Conservation (phyloP, 352 stramenopile genomes). For the Pythium sukuiense region DNA sequence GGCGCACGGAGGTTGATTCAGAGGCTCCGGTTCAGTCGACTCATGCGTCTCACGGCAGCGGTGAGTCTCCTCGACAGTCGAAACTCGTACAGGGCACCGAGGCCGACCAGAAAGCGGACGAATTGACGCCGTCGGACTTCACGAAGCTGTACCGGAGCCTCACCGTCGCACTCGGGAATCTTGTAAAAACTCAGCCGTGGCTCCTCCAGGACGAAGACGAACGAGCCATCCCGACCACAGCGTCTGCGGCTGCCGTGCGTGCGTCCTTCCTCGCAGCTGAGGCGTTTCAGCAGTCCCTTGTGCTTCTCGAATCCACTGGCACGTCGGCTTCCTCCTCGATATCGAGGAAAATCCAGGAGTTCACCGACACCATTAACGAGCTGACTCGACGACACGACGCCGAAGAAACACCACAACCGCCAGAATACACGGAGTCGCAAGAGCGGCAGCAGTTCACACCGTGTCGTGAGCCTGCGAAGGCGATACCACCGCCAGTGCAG, state of each 20-base stretch:
- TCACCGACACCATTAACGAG: conserved; percentile 6
- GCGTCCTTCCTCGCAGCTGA: conserved; percentile 24
- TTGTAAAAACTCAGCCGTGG: conserved; percentile 18
- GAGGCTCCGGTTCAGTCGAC: neutral
- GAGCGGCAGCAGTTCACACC: neutral
- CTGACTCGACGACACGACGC: neutral
- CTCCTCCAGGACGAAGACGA: conserved; percentile 10
- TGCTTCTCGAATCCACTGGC: conserved; percentile 7
- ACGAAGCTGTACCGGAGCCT: neutral
- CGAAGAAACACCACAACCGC: neutral
- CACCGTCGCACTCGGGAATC: neutral
- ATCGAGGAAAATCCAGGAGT: conserved; percentile 16
- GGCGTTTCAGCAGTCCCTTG: conserved; percentile 20
- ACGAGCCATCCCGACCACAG: neutral
- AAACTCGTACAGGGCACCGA: too few species aligned
- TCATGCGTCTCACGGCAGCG: conserved; percentile 9
- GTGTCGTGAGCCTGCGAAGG: neutral
- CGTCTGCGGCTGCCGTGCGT: neutral
- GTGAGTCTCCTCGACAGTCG: neutral
- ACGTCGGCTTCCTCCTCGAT: neutral
- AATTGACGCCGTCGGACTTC: neutral
- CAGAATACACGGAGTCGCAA: neutral
- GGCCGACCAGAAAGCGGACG: neutral
- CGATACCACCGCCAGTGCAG: conserved; percentile 8
- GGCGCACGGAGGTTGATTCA: neutral